phyloP scores from a whole-genome alignment of 345 rosid genomes.

The Aquilaria yunnanensis region DNA sequence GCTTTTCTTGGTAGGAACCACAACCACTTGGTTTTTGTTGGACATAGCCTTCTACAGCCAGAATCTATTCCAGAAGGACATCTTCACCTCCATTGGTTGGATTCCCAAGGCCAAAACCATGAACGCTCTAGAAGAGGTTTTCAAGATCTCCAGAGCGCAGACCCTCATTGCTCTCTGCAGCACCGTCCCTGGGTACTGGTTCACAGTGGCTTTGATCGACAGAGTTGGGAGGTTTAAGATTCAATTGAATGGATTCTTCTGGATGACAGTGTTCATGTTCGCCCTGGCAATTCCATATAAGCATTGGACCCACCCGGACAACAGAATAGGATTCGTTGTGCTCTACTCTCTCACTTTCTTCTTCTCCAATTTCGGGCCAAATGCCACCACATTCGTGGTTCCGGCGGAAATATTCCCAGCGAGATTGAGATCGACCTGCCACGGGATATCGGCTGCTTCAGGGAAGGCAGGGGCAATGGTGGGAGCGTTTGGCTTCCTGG shows the following conservation, averaged over 20 bases:
- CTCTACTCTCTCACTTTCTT: constrained; percentile 66
- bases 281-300: constrained; percentile 60
- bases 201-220: constrained; percentile 43
- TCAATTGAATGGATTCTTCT: constrained; percentile 51
- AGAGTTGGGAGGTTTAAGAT: constrained; percentile 39
- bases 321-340: constrained; percentile 50
- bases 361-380: constrained; percentile 80
- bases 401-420: constrained; percentile 85
- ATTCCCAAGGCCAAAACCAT: constrained; percentile 53
- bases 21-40: constrained; percentile 61
- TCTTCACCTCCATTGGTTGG: constrained; percentile 69
- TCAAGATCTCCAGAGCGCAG: constrained; percentile 50
- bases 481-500: constrained; percentile 69
- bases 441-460: constrained; percentile 64
- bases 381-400: constrained; percentile 67
- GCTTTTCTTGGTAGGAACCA: constrained; percentile 53
- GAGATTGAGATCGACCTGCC: constrained; percentile 71
- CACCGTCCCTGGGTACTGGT: constrained; percentile 73
- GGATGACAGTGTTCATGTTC: constrained; percentile 64
- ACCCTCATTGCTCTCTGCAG: constrained; percentile 61
- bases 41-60: constrained; percentile 76
- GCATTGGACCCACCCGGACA: constrained; percentile 44
- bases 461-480: constrained; percentile 76
- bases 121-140: constrained; percentile 68
- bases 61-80: constrained; percentile 70